These are phyloP conservation scores for Phialophora chinensis DNA, from an alignment of 2,329 filamentous ascomycete species.

Conservation along the genomic window DNA sequence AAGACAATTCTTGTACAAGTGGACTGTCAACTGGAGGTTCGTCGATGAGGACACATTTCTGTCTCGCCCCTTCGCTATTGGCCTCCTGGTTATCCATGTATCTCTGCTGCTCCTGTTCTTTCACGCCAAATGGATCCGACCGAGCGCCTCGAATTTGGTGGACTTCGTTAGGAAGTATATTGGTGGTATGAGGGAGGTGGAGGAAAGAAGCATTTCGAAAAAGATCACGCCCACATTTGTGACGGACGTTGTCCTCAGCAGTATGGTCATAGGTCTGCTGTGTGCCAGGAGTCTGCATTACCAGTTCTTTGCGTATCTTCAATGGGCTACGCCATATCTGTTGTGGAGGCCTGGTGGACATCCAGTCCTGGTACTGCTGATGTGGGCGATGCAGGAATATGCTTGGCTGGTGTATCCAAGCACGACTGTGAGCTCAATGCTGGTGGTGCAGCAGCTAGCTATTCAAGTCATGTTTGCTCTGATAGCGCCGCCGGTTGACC, in stretches of 20 bases:
- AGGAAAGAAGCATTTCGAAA: conserved; percentile 46
- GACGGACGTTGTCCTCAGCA: conserved; percentile 75
- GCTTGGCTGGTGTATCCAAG: conserved; percentile 96
- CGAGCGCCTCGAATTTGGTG: conserved; percentile 62
- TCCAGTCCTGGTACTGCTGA: conserved; percentile 67
- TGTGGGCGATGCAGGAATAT: conserved; percentile 85
- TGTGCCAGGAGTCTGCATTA: conserved; percentile 91
- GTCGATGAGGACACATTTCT: conserved; percentile 83
- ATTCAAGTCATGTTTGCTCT: conserved; percentile 59
- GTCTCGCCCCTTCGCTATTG: conserved; percentile 69
- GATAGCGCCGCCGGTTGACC: conserved; percentile 34
- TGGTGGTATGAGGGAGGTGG: conserved; percentile 33
- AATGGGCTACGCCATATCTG: conserved; percentile 86
- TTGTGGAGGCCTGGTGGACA: conserved; percentile 78
- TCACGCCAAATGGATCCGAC: conserved; percentile 72
- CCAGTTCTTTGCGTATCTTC: conserved; percentile 92
- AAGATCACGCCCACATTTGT: conserved; percentile 74
- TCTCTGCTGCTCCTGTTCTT: conserved; percentile 71
- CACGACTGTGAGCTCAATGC: conserved; percentile 65
- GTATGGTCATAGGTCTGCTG: conserved; percentile 78
- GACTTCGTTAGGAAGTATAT: conserved; percentile 60
- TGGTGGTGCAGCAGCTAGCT: conserved; percentile 74
- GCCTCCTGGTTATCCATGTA: conserved; percentile 70
- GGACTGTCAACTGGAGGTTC: conserved; percentile 99
- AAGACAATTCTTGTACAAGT: conserved; percentile 90